Evolutionary conservation across 2,329 filamentous ascomycete species (phyloP), one percentile per base, ranked within the genome.

Genomic region (Pezicula neosporulosa): DNA sequence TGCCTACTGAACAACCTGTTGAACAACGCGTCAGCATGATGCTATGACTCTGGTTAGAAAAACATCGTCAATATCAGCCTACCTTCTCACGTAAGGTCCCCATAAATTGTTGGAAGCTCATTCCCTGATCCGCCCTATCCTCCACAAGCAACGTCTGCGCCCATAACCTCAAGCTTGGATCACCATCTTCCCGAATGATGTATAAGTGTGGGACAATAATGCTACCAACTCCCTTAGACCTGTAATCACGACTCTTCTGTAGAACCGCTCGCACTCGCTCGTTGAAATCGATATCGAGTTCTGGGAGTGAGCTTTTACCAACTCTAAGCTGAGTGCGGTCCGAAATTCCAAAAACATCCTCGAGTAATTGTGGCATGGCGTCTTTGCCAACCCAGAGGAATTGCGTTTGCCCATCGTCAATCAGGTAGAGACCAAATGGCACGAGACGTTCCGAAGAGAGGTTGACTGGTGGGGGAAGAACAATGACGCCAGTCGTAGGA

Each of bases 331-430:
- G 87, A 37, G 84, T 85, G 66, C 89, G 85, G 70, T 97, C 92
- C 43, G 86, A 78, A 10, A 94, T 79, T 21, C 91, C 93, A 68
- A 99, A 99, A 6, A 97, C 93, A 63, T 99, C 94, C 48, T 80
- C 72, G 38, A 97, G 77, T 30, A 99, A 80, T 66, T 96, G 90
- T 1, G 91, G 90, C 27, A 99, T 90, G 1, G 93, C 87, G 60
- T 99, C 93, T 35, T 92, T 85, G 13, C 94, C 94, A 18, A 97
- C 81, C 94, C 94, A 99, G 44, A 99, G 73, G 79, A 99, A 99
- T 68, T 99, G 94, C 6, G 90, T 97, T 71, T 97, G 93, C 3
- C 92, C 92, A 65, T 99, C 94, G 63, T 99, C 94, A 62, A 99
- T 94, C 52, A 99, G 81, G 70, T 99, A 99, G 16, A 99, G 76